A percentile compares a stretch with the other conserved stretches of the same genome.
These are phyloP conservation scores for Boletus vermiculosoides DNA, from an alignment of 768 basidiomycete genomes.

Conservation along the genomic window DNA sequence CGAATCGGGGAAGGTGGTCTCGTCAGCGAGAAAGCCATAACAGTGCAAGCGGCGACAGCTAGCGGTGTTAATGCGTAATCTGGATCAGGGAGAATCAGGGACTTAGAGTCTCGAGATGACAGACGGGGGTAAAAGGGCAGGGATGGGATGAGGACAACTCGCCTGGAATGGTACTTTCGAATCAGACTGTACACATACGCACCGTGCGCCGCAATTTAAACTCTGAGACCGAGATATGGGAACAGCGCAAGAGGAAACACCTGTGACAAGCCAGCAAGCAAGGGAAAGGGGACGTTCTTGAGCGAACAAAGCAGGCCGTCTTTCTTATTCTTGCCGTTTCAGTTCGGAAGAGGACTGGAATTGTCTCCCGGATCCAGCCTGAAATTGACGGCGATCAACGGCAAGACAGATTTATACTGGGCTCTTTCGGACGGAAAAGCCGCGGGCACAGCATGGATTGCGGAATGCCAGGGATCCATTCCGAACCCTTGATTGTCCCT, in stretches of 20 bases:
- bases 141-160: background rate
- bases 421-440: background rate
- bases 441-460: background rate
- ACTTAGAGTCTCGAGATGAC: background rate
- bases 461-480: background rate
- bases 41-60: conserved; percentile 12
- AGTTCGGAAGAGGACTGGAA: conserved; percentile 11
- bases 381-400: background rate
- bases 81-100: conserved; percentile 5
- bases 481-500: background rate
- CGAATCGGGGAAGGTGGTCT: conserved; percentile 34
- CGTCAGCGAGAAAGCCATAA: conserved; percentile 36
- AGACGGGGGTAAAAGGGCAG: background rate
- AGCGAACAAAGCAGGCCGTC: background rate
- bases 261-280: background rate
- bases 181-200: background rate
- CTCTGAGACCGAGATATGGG: background rate
- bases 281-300: background rate
- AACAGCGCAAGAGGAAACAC: background rate
- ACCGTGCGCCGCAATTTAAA: background rate
- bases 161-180: conserved; percentile 8
- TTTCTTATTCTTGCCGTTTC: conserved; percentile 17
- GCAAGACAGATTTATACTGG: background rate
- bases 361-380: conserved; percentile 14
- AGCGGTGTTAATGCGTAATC: conserved; percentile 6